phyloP scores from a whole-genome alignment of 2,329 filamentous ascomycete genomes.

The Neonectria faginata region DNA sequence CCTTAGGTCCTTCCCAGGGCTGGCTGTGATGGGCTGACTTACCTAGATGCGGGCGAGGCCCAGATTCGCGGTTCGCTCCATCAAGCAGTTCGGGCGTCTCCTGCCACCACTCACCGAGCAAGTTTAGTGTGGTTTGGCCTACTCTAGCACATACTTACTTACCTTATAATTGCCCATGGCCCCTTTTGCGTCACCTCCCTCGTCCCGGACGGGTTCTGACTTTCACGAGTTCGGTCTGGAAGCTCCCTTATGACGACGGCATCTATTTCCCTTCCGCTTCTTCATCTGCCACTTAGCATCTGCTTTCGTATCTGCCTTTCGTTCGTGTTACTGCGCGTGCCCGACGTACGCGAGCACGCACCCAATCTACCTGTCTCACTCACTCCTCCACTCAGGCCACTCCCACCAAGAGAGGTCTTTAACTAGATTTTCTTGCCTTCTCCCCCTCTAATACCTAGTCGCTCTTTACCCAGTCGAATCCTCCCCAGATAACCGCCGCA shows the following conservation, averaged over 20 bases:
- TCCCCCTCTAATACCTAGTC: neutral
- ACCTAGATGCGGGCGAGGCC: neutral
- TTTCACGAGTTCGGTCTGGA: neutral
- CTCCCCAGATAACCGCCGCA: neutral
- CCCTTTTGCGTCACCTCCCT: neutral
- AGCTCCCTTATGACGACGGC: neutral
- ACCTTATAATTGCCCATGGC: neutral
- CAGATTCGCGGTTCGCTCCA: neutral
- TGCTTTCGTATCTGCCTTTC: neutral
- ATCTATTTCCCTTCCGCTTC: neutral
- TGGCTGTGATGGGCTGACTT: neutral
- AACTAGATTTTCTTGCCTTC: neutral
- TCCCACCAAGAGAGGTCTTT: neutral
- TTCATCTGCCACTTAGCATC: neutral
- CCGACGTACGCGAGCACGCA: neutral
- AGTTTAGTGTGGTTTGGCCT: neutral
- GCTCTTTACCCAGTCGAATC: conserved; percentile 2
- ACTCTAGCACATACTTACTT: too few relatives aligned
- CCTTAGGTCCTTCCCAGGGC: neutral
- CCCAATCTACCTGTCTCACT: neutral
- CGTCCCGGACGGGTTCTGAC: neutral
- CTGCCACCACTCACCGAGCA: neutral
- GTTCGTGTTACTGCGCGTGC: neutral
- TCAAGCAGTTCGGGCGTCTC: neutral
- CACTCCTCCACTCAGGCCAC: neutral